phyloP scores from a whole-genome alignment of 2,329 filamentous ascomycete genomes.

The Claviceps quebecensis region DNA sequence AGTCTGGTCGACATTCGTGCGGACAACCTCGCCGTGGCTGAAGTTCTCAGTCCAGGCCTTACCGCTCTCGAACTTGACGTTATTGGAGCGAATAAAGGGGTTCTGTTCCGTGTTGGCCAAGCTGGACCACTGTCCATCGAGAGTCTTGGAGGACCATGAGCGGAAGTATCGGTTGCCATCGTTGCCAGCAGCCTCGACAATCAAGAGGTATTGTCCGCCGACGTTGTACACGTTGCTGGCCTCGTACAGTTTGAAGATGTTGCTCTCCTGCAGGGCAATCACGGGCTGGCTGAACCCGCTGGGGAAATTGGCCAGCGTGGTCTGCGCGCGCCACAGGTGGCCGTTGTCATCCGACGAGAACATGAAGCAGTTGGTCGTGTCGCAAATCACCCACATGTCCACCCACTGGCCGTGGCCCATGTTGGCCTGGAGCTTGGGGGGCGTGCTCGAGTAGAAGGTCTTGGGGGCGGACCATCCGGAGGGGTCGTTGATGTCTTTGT shows the following conservation, averaged over 20 bases:
- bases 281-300: constrained; percentile 40
- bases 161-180: constrained; percentile 47
- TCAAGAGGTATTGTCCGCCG: constrained; percentile 47
- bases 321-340: constrained; percentile 48
- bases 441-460: neutral
- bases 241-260: constrained; percentile 44
- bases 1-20: constrained; percentile 44
- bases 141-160: constrained; percentile 45
- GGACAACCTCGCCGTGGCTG: constrained; percentile 49
- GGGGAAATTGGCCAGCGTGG: constrained; percentile 49
- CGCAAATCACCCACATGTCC: constrained; percentile 51
- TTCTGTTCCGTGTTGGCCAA: constrained; percentile 39
- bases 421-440: constrained; percentile 24
- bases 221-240: constrained; percentile 53
- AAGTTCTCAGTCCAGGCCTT: constrained; percentile 51
- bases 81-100: constrained; percentile 56
- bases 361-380: constrained; percentile 47
- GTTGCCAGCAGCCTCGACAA: constrained; percentile 47
- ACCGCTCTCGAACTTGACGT: constrained; percentile 29
- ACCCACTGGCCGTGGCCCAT: constrained; percentile 38
- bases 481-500: constrained; percentile 1
- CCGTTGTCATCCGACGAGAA: constrained; percentile 57
- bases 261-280: constrained; percentile 36
- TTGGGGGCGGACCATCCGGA: neutral
- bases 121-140: constrained; percentile 43